Percentiles rank a stretch among this genome's conserved stretches.
Conservation (phyloP, 345 rosid species). For the Heritiera fomes region DNA sequence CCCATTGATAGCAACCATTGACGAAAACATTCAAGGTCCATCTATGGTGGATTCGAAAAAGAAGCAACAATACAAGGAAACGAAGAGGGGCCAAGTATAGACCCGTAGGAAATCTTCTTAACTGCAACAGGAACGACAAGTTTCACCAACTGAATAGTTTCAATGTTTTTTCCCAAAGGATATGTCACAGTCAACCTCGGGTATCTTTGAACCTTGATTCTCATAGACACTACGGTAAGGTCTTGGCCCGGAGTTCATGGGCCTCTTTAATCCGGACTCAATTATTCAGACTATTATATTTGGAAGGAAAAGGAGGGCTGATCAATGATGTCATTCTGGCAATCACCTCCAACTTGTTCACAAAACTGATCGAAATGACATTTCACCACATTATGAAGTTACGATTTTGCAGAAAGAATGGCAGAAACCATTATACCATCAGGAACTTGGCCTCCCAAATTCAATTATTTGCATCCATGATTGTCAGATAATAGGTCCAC, state of each 20-base stretch:
- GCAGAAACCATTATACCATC: neutral
- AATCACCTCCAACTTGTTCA: neutral
- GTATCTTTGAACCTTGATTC: neutral
- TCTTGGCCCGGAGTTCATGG: neutral
- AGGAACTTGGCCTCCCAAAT: neutral
- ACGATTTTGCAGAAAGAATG: neutral
- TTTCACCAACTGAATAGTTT: neutral
- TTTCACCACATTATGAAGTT: neutral
- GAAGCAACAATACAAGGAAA: neutral
- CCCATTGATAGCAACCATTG: neutral
- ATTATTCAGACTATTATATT: neutral
- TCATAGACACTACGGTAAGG: neutral
- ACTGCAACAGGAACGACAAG: neutral
- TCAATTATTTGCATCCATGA: slow-evolving; percentile 9
- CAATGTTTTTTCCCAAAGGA: neutral
- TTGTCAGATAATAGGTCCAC: slow-evolving; percentile 12
- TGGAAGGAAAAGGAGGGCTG: neutral
- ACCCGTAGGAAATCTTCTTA: neutral
- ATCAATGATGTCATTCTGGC: neutral
- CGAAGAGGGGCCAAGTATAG: neutral
- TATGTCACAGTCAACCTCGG: slow-evolving; percentile 1
- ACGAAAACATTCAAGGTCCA: neutral
- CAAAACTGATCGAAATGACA: neutral
- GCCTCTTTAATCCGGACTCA: neutral
- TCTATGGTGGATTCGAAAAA: neutral